These are phyloP conservation scores for Giardia duodenalis DNA, from an alignment of 208 protist species.

Conservation along the genomic window DNA sequence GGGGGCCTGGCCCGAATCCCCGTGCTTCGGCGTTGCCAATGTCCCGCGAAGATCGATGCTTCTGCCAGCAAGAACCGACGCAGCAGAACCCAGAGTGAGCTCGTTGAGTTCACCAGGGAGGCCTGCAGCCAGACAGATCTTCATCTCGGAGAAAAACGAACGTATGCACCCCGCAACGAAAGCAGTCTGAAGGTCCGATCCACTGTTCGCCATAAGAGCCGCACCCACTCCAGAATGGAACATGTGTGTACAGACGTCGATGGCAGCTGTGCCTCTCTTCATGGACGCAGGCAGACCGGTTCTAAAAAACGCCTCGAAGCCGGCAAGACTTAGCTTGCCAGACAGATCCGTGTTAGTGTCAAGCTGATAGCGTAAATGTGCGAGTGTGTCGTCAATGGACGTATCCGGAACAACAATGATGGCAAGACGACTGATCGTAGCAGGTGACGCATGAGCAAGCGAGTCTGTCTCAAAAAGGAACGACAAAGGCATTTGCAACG, in stretches of 20 bases:
- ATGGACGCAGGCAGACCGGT: not conserved
- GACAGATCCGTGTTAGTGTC: too few relatives aligned
- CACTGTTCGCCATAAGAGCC: not conserved
- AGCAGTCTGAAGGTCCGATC: not conserved
- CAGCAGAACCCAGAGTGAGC: not conserved
- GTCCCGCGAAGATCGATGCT: not conserved
- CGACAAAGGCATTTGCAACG: not conserved
- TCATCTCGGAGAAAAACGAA: not conserved
- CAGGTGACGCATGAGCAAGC: constrained; percentile 39
- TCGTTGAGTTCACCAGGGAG: not conserved
- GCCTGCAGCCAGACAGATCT: not conserved
- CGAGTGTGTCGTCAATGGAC: not conserved
- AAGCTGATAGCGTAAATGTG: too few relatives aligned
- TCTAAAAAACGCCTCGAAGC: not conserved
- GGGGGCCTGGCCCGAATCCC: not conserved
- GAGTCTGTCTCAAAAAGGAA: constrained; percentile 40
- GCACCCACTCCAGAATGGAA: not conserved
- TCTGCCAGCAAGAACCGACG: not conserved
- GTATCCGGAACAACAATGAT: constrained; percentile 11
- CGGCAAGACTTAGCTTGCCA: not conserved
- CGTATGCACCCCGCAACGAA: not conserved
- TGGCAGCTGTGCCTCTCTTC: too few relatives aligned
- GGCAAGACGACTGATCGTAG: constrained; percentile 35
- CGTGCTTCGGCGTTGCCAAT: not conserved
- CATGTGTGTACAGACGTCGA: not conserved